Conservation (phyloP, 495 filamentous ascomycete genomes). For the Aspergillus bertholletiae region DNA sequence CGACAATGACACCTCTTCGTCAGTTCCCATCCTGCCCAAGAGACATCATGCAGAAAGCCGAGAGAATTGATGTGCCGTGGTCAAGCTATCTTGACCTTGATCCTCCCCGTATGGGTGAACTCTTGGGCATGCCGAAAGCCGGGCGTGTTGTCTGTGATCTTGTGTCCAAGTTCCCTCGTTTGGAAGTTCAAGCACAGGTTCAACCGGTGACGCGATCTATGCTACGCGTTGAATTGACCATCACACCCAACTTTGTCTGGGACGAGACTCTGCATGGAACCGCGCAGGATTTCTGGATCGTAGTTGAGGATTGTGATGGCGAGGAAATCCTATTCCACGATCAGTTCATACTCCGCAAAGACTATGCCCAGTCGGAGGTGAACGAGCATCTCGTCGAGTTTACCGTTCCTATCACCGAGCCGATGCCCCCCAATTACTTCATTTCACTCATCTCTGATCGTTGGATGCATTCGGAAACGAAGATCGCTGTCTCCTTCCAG, state of each 20-base stretch:
- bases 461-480: constrained; percentile 98
- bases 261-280: constrained; percentile 83
- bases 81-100: constrained; percentile 92
- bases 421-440: constrained; percentile 98
- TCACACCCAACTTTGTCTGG: constrained; percentile 95
- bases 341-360: constrained; percentile 83
- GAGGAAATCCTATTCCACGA: constrained; percentile 96
- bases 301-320: constrained; percentile 96
- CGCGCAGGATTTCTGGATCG: constrained; percentile 92
- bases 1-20: constrained; percentile 91
- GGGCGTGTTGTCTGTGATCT: constrained; percentile 81
- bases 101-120: constrained; percentile 93
- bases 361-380: constrained; percentile 73
- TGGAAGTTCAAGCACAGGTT: constrained; percentile 88
- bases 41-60: constrained; percentile 87
- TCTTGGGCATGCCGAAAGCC: constrained; percentile 87
- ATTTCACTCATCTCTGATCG: constrained; percentile 89
- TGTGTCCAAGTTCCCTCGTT: constrained; percentile 86
- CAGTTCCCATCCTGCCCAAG: constrained; percentile 80
- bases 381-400: constrained; percentile 98
- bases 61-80: constrained; percentile 94
- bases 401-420: constrained; percentile 92
- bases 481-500: constrained; percentile 88
- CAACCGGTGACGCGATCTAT: constrained; percentile 94
- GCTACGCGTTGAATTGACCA: constrained; percentile 89